A percentile compares a stretch with the other conserved stretches of the same genome.
phyloP scores from a whole-genome alignment of 2,329 filamentous ascomycete genomes.

The Xylaria sp. region DNA sequence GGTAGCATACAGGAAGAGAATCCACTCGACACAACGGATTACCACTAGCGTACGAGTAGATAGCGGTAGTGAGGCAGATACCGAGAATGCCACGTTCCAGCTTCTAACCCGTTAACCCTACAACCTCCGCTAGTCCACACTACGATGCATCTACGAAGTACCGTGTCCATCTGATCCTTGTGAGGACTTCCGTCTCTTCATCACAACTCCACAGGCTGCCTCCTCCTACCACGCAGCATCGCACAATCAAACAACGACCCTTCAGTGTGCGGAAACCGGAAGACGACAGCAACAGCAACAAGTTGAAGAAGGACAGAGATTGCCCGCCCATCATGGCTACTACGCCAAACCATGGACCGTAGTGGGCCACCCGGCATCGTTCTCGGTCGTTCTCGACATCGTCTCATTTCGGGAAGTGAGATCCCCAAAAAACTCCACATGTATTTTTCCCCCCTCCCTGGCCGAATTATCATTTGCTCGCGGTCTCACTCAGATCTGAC shows the following conservation, averaged over 20 bases:
- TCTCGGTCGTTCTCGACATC: constrained; percentile 22
- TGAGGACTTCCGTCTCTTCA: neutral
- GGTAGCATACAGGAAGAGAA: too few relatives aligned
- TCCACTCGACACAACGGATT: too few relatives aligned
- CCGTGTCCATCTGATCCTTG: constrained; percentile 18
- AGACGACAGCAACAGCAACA: neutral
- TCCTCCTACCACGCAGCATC: neutral
- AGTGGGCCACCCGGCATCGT: constrained; percentile 20
- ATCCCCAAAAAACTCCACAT: constrained; percentile 17
- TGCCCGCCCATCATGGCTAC: neutral
- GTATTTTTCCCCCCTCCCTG: constrained; percentile 9
- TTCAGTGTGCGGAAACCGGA: neutral
- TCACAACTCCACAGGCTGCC: neutral
- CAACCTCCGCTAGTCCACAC: neutral
- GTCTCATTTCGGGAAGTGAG: constrained; percentile 23
- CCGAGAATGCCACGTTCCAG: constrained; percentile 20
- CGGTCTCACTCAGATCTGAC: constrained; percentile 20
- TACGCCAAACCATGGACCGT: constrained; percentile 13
- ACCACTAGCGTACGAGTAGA: neutral
- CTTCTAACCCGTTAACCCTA: constrained; percentile 1
- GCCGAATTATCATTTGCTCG: constrained; percentile 19
- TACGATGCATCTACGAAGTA: neutral
- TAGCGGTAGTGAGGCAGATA: neutral
- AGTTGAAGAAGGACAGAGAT: neutral
- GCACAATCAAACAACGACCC: too few relatives aligned